Base-by-base conservation (phyloP, 257 asterid genomes). In the Phtheirospermum japonicum region DNA sequence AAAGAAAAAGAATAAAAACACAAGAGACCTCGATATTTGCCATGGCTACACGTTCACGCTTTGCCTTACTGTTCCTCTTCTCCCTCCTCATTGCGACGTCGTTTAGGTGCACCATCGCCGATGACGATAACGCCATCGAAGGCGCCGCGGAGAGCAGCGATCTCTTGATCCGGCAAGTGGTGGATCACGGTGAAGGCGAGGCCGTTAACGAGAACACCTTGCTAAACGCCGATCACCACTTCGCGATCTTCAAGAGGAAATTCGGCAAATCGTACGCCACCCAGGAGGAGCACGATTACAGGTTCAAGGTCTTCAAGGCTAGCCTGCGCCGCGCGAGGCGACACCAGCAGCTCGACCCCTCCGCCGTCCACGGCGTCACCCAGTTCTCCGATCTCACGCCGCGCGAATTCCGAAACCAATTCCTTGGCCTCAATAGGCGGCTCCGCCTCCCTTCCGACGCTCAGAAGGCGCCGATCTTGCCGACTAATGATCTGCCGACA, bases 281-380 rank as follows among this genome's bases (percentile, higher is more conserved):
- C 2, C 52, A 74, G 72, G 90, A 80, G 78, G 97, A 90, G 80
- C 90, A 90, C 70, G 84, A 85, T 59, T 71, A 75, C 58, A 76
- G 97, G 61, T 65, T 90, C 11, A 60, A 82, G 32, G 85, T 90
- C 49, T 90, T 90, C 60, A 82, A 87, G 81, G 80, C 93, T 70
- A 90, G 87, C 73, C 54, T 90, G 77, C 95, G 77, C 82, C 86
- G 86, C 12, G 96, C 97, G 4, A 48, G 49, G 77, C 81, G 79
- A 16, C 85, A 85, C 81, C 96, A 87, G 90, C 72, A 65, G 74
- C 85, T 87, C 32, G 97, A 90, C 60, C 96, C 97, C 10, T 73
- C 93, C 31, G 96, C 97, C 31, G 83, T 69, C 7, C 97, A 87
- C 73, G 97, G 97, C 9, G 91, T 90, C 67, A 90, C 97, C 69